A percentile compares a stretch with the other conserved stretches of the same genome.
These are phyloP conservation scores for Theobroma cacao DNA, from an alignment of 345 rosid genomes.

Conservation along the genomic window DNA sequence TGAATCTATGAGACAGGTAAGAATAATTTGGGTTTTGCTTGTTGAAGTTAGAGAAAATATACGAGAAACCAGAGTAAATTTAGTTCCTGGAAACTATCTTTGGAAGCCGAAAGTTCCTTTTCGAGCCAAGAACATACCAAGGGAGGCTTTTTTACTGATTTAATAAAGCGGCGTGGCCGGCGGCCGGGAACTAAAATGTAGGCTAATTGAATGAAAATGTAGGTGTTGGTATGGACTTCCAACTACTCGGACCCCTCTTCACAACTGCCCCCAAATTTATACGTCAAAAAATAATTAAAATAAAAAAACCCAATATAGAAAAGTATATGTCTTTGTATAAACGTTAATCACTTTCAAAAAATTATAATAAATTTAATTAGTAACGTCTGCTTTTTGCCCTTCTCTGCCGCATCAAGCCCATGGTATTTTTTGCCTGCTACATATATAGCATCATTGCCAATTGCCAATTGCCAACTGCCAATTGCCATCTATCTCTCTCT, in stretches of 20 bases:
- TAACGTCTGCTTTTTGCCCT: background rate
- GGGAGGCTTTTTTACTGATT: background rate
- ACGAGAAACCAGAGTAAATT: too few relatives aligned
- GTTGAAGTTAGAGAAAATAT: background rate
- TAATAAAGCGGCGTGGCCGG: slow-evolving; percentile 30
- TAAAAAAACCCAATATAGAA: background rate
- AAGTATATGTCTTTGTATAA: background rate
- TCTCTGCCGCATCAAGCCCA: background rate
- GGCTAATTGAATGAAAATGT: slow-evolving; percentile 63
- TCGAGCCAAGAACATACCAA: background rate
- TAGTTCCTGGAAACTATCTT: too few relatives aligned
- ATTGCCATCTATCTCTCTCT: slow-evolving; percentile 22
- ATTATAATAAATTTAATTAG: background rate
- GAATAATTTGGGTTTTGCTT: background rate
- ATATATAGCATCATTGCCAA: background rate
- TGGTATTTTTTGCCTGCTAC: background rate
- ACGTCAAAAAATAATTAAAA: background rate
- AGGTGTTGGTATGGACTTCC: slow-evolving; percentile 43
- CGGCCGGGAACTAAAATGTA: slow-evolving; percentile 38
- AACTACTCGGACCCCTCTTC: slow-evolving; percentile 46
- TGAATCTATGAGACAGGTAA: background rate
- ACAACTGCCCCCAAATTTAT: slow-evolving; percentile 38
- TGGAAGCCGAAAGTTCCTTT: too few relatives aligned
- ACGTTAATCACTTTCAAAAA: background rate
- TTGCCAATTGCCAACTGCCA: slow-evolving; percentile 10